Conservation (phyloP, 2,329 filamentous ascomycete genomes). For the Penicillium sp. region DNA sequence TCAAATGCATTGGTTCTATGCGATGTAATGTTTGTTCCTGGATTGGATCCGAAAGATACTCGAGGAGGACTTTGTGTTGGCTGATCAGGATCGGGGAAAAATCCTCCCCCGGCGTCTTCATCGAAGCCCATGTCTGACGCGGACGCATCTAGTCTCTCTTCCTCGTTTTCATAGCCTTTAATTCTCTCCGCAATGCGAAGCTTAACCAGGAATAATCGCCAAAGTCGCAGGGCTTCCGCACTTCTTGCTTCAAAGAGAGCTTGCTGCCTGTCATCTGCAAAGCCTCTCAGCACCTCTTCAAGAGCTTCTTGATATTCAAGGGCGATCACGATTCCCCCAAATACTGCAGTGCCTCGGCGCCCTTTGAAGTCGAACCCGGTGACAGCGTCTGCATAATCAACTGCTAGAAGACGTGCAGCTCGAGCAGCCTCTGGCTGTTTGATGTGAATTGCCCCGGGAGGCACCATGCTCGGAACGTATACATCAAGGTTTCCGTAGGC, state of each 20-base stretch:
- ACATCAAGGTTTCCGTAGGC: slow-evolving; percentile 66
- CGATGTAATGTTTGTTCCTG: background rate
- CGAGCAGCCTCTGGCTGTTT: slow-evolving; percentile 63
- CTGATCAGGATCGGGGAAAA: slow-evolving; percentile 40
- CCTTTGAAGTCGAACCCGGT: slow-evolving; percentile 89
- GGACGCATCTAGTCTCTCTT: slow-evolving; percentile 42
- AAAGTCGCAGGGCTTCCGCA: slow-evolving; percentile 56
- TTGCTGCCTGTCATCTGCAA: slow-evolving; percentile 69
- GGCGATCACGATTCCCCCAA: slow-evolving; percentile 78
- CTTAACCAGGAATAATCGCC: slow-evolving; percentile 65
- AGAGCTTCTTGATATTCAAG: slow-evolving; percentile 73
- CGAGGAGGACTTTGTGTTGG: slow-evolving; percentile 7
- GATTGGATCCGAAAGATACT: background rate
- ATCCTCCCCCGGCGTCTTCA: slow-evolving; percentile 41
- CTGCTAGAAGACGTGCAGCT: slow-evolving; percentile 74
- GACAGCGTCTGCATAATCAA: slow-evolving; percentile 89
- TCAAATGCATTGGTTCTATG: background rate
- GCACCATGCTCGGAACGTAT: slow-evolving; percentile 68
- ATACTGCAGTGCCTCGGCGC: slow-evolving; percentile 80
- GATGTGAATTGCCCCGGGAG: slow-evolving; percentile 62
- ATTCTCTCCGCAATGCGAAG: slow-evolving; percentile 74
- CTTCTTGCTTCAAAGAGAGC: slow-evolving; percentile 62
- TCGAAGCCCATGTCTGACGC: slow-evolving; percentile 39
- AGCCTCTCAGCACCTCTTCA: slow-evolving; percentile 66
- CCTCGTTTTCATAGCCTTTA: slow-evolving; percentile 57